Conservation (phyloP, 371 early-diverging fungal species). For the Basidiobolus meristosporus region DNA sequence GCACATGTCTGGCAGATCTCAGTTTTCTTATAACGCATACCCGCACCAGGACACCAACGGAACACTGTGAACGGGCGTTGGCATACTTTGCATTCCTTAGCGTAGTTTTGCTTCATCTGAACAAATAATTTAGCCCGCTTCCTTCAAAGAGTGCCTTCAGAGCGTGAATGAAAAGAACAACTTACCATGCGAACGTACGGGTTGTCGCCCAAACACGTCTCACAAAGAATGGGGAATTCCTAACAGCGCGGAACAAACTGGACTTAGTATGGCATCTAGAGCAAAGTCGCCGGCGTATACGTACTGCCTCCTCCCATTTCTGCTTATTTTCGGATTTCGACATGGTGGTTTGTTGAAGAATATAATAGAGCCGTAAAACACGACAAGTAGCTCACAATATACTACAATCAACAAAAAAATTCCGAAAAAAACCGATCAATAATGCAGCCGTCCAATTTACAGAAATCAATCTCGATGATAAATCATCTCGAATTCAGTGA, state of each 20-base stretch:
- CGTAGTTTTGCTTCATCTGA: slow-evolving; percentile 59
- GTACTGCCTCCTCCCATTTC: slow-evolving; percentile 1
- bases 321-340: background rate
- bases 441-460: too few relatives aligned
- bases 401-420: too few relatives aligned
- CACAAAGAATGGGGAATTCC: slow-evolving; percentile 83
- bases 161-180: background rate
- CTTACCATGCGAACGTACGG: slow-evolving; percentile 92
- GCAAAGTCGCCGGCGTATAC: background rate
- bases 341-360: slow-evolving; percentile 1
- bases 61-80: slow-evolving; percentile 88
- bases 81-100: slow-evolving; percentile 90
- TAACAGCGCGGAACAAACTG: slow-evolving; percentile 5
- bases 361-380: too few relatives aligned
- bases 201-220: slow-evolving; percentile 91
- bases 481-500: too few relatives aligned
- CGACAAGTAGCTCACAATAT: too few relatives aligned
- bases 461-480: too few relatives aligned
- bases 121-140: background rate
- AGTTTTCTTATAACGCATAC: slow-evolving; percentile 90
- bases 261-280: background rate
- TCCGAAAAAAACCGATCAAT: too few relatives aligned
- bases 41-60: slow-evolving; percentile 87
- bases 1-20: slow-evolving; percentile 95
- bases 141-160: background rate